Evolutionary conservation across 73 alveolate genomes (phyloP), one percentile per base, ranked within the genome.

Genomic region (Halteria grandinella): DNA sequence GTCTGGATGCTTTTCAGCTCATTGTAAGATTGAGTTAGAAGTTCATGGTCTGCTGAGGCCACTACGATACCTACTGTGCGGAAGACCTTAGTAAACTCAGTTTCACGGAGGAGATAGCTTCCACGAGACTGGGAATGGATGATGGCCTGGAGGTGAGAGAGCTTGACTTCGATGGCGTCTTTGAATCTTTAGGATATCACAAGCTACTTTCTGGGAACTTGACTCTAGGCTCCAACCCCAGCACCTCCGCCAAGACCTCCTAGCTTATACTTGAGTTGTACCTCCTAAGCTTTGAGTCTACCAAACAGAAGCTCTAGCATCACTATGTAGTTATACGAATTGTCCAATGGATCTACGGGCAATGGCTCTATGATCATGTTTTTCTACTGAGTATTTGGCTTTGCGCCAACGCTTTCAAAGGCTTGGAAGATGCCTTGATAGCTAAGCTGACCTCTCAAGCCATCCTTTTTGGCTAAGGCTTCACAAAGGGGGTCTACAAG

Each of bases 231-330:
- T 17, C 23, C 21, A 11, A 12, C 60, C 14, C 36, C 14, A 31
- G 28, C 34, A 11, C 15, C 17, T 14, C 23, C 34, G 75, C 8
- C 29, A 58, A 3, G 12, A 20, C 66, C 66, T 27, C 47, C 23
- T 1, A 44, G 52, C 6, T 23, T 25, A 24, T 25, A 27, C 17
- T 27, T 44, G 43, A 18, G 14, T 43, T 44, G 28, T 23, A 66
- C 34, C 41, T 18, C 5, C 37, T 23, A n/a, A 44, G 66, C 80
- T 27, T 66, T 15, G 6, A 4, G 2, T 14, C 37, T 41, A 20
- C 80, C 80, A 47, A 44, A 66, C 3, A 66, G 52, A 50, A 44
- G 29, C 6, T 66, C 80, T 5, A 66, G 32, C 80, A 66, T 66
- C 1, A 47, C 32, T 1, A 66, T 40, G 28, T 66, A 66, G 69